A percentile compares a stretch with the other conserved stretches of the same genome.
These are phyloP conservation scores for Pseudocercospora vitis DNA, from an alignment of 2,329 filamentous ascomycete genomes.

Conservation along the genomic window DNA sequence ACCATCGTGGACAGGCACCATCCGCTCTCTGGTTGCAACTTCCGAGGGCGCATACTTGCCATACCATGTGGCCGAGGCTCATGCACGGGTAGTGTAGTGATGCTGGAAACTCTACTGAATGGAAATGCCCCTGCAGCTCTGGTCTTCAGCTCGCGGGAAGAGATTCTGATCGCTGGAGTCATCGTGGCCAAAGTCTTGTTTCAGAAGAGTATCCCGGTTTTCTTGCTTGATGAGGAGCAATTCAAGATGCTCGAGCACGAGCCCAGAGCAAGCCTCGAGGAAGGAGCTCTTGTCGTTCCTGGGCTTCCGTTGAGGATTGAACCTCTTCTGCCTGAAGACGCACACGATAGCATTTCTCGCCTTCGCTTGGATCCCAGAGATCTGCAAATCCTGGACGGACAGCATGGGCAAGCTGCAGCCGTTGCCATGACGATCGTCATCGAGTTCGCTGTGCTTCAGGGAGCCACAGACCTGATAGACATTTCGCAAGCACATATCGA, in stretches of 20 bases:
- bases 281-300: background rate
- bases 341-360: background rate
- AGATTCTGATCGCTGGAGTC: slow-evolving; percentile 50
- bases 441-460: slow-evolving; percentile 41
- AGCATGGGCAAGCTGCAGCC: slow-evolving; percentile 38
- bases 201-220: slow-evolving; percentile 43
- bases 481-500: slow-evolving; percentile 48
- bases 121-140: slow-evolving; percentile 42
- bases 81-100: slow-evolving; percentile 48
- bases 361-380: slow-evolving; percentile 4
- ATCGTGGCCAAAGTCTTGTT: slow-evolving; percentile 48
- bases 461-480: slow-evolving; percentile 38
- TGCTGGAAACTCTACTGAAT: slow-evolving; percentile 49
- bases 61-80: slow-evolving; percentile 51
- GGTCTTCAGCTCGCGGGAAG: slow-evolving; percentile 45
- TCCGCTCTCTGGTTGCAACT: slow-evolving; percentile 38
- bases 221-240: slow-evolving; percentile 31
- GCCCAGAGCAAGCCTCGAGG: background rate
- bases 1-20: slow-evolving; percentile 49
- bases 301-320: background rate
- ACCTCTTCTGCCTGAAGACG: background rate
- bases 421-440: slow-evolving; percentile 44
- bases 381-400: slow-evolving; percentile 27
- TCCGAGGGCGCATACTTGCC: slow-evolving; percentile 43
- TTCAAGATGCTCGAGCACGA: slow-evolving; percentile 4